Base-by-base conservation (phyloP, 345 rosid genomes). In the Raphanus sativus region DNA sequence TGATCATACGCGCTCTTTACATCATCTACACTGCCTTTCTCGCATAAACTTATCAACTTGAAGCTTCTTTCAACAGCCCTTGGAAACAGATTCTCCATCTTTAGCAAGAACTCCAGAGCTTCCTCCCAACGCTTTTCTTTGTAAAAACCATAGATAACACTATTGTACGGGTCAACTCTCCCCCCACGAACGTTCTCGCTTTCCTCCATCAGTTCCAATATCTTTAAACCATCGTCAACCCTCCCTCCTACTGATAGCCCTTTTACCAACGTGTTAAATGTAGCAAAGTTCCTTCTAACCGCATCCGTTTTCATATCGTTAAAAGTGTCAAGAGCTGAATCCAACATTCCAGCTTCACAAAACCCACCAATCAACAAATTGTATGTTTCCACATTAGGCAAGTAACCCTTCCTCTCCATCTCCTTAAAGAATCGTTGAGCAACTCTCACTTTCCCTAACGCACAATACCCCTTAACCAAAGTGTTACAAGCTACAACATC, bases 381-480 rank as follows among this genome's bases (percentile, higher is more conserved):
- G 71, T 88, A 90, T 6, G 95, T 86, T 62, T 88, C 91, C 4
- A 68, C 90, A 81, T 89, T 90, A 4, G 96, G 88, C 76, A 94
- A 90, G 65, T 93, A 84, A 4, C 97, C 97, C 32, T 87, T 88
- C 36, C 81, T 79, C 81, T 92, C 97, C 97, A 94, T 92, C 85
- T 87, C 90, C 69, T 83, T 83, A 66, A 90, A 73, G 74, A 90
- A 86, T 5, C 85, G 65, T 40, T 36, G 78, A 33, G 90, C 95
- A 1, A 86, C 87, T 83, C 81, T 89, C 36, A 79, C 76, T 81
- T 92, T 94, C 60, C 92, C 87, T 62, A 85, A 13, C 11, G 80
- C 54, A 74, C 96, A 90, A 74, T 87, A 89, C 2, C 95, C 98
- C 36, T 80, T 85, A 17, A 94, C 83, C 86, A 90, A 82, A 13